phyloP scores from a whole-genome alignment of 306 rosid species.

The cucumber (Cucumis sativus) region Cucumber_9930_V3 NC_026657.2:15523501-15524000 shows the following conservation, averaged over 20 bases:
- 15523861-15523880: neutral
- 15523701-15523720: constrained; percentile 57
- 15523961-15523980: neutral
- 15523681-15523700: constrained; percentile 74
- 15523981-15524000: neutral
- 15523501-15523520: neutral
- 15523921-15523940: neutral
- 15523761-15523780: constrained; percentile 92
- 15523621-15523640: constrained; percentile 95
- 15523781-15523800: constrained; percentile 98
- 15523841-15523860: constrained; percentile 60
- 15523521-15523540: neutral
- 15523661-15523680: constrained; percentile 58
- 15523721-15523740: constrained; percentile 42
- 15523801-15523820: constrained; percentile 81
- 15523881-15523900: neutral
- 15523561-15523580: constrained; percentile 95
- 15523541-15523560: constrained; percentile 24
- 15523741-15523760: constrained; percentile 64
- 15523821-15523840: constrained; percentile 54
- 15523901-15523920: neutral
- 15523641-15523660: constrained; percentile 83
- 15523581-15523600: constrained; percentile 96
- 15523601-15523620: constrained; percentile 99
- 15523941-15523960: neutral